These are phyloP conservation scores for Curvularia lunata DNA, from an alignment of 2,329 filamentous ascomycete species.

Conservation along the genomic window DNA sequence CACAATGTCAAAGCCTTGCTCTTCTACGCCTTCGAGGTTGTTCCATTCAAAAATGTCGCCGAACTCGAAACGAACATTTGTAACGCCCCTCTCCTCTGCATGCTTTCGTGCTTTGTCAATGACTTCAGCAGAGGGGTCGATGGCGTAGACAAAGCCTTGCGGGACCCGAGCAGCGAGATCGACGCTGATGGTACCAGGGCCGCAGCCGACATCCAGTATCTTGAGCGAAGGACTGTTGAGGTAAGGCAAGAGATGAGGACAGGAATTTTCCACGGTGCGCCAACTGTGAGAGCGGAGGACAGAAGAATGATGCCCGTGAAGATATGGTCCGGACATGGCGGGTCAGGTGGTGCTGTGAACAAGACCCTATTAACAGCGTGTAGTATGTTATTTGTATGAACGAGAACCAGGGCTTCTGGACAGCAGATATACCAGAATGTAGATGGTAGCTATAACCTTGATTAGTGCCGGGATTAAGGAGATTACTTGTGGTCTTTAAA, in stretches of 20 bases:
- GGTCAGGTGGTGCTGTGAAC: neutral
- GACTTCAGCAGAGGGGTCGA: conserved; percentile 54
- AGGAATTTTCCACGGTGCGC: conserved; percentile 55
- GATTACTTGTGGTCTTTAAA: conserved; percentile 1
- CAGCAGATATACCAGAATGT: neutral
- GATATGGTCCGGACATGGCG: conserved; percentile 38
- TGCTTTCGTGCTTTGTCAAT: conserved; percentile 50
- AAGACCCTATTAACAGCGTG: neutral
- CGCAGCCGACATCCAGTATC: conserved; percentile 57
- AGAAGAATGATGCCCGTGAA: conserved; percentile 51
- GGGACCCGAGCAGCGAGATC: conserved; percentile 54
- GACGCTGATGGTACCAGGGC: conserved; percentile 57
- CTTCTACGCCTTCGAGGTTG: conserved; percentile 50
- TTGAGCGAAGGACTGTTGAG: conserved; percentile 38
- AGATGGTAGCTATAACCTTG: neutral
- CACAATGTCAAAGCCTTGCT: conserved; percentile 63
- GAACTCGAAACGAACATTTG: conserved; percentile 50
- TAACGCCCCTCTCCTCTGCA: conserved; percentile 45
- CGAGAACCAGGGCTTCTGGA: neutral
- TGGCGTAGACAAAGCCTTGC: conserved; percentile 53
- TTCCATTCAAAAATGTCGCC: conserved; percentile 53
- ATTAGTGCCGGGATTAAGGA: conserved; percentile 12
- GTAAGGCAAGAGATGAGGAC: conserved; percentile 48
- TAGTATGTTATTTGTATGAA: neutral
- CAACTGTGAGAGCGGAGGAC: conserved; percentile 54